Base-by-base conservation (phyloP, 2,329 filamentous ascomycete species). In the Colletotrichum sansevieriae region DNA sequence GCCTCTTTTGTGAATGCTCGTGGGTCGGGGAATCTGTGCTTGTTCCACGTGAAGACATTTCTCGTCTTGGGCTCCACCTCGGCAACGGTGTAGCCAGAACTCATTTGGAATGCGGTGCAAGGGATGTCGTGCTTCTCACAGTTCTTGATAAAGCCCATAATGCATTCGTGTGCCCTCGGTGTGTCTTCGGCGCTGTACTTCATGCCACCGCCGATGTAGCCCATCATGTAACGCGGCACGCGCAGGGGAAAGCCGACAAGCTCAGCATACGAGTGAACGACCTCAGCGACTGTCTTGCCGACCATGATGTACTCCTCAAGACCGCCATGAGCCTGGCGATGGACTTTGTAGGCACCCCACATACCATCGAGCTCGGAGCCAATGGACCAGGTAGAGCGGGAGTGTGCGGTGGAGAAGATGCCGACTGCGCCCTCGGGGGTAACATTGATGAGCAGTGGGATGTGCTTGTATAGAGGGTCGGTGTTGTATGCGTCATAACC, bases 381-480 rank as follows among this genome's bases (percentile, higher is more conserved):
- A 8, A 93, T 83, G 9, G 86, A 87, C 81, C 90, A 93, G 15
- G 84, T 85, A 0, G 89, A 90, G 59, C 91, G 81, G 0, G 85
- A 83, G 74, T 93, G 89, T 2, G 86, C 87, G 0, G 90, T 90
- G 0, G 91, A 92, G 76, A 93, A 92, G 18, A 90, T 84, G 0
- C 85, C 91, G 0, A 93, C 84, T 58, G 88, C 91, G 0, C 90
- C 91, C 3, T 85, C 74, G 0, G 89, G 86, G 0, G 88, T 90
- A 0, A 87, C 88, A 63, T 92, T 91, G 77, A 93, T 90, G 33
- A 94, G 81, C 0, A 93, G 83, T 0, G 91, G 91, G 44, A 93
- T 91, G 73, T 93, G 89, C 78, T 94, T 93, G 80, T 93, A 93
- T 62, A 93, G 81, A 0, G 91, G 91, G 75, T 93, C 91, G 3